phyloP scores from a whole-genome alignment of 352 stramenopile genomes.

The Phytophthora melonis region DNA sequence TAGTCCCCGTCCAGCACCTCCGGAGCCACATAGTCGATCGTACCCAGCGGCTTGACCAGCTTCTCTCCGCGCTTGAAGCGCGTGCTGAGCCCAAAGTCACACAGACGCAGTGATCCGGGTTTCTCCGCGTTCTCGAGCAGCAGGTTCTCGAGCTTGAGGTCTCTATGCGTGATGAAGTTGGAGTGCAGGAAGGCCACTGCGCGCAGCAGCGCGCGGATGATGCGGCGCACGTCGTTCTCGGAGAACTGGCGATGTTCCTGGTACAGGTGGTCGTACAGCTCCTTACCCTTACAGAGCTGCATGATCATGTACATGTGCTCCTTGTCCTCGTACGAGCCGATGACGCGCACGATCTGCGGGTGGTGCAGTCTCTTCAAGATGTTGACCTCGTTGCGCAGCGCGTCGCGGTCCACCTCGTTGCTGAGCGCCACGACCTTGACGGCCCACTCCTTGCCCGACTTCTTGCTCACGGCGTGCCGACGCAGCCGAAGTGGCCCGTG shows the following conservation, averaged over 20 bases:
- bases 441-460: constrained; percentile 78
- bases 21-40: constrained; percentile 85
- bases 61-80: constrained; percentile 79
- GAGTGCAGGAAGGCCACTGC: constrained; percentile 82
- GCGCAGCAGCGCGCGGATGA: constrained; percentile 69
- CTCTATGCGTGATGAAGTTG: constrained; percentile 82
- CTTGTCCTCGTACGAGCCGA: constrained; percentile 80
- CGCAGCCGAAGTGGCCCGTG: constrained; percentile 76
- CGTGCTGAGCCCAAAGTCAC: constrained; percentile 84
- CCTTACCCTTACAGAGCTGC: constrained; percentile 86
- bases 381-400: constrained; percentile 79
- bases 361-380: constrained; percentile 84
- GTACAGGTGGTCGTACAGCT: constrained; percentile 84
- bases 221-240: constrained; percentile 71
- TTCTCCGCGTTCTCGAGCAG: constrained; percentile 75
- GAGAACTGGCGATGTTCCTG: constrained; percentile 67
- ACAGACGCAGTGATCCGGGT: constrained; percentile 77
- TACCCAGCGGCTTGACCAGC: constrained; percentile 76
- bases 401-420: constrained; percentile 80
- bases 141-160: constrained; percentile 88
- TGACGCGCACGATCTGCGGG: constrained; percentile 83
- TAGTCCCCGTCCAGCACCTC: constrained; percentile 88
- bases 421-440: constrained; percentile 80
- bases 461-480: constrained; percentile 66
- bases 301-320: constrained; percentile 91